Evolutionary conservation across 805 yeast species (phyloP), one percentile per base, ranked within the genome.

Genomic region (Wickerhamiella shivajii): DNA sequence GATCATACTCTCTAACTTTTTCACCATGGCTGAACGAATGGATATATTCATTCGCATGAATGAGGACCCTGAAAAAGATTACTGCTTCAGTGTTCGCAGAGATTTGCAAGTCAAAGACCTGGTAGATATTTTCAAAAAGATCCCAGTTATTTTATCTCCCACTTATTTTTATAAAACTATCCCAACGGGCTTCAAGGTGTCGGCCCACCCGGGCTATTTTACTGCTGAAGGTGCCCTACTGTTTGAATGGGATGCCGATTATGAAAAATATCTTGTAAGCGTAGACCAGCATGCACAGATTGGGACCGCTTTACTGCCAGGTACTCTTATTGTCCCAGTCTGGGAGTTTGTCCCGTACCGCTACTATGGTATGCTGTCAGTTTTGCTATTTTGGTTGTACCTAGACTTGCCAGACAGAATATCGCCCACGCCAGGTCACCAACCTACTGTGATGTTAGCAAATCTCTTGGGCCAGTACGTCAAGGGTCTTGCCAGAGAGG

Each of bases 391-490:
- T 12, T 90, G 98, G 97, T 66, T 90, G 39, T 90, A 85, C 55
- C 74, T 93, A 2, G 97, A 90, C 59, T 65, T 90, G 52, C 98
- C 98, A 2, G 94, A 83, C 50, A 67, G 63, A 46, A 61, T 83
- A 34, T 70, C 85, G 22, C 96, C 96, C 30, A 87, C 97, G 3
- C 97, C 97, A 0, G 95, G 95, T 16, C 66, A 74, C 37, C 77
- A 85, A 43, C 57, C 83, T 37, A 77, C 92, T 8, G 76, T 73
- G 46, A 13, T 46, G 15, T 38, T 46, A 6, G 52, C 64, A 17
- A 41, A 47, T 12, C 36, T 44, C 14, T 55, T 68, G 40, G 69
- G 66, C 12, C 46, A 56, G 29, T 50, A 54, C 4, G 14, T 21
- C 20, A 15, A 20, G 3, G n/a, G 24, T 3, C 24, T 31, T 16